Conservation (phyloP, 2,329 filamentous ascomycete species). For the Penicillium sp. region DNA sequence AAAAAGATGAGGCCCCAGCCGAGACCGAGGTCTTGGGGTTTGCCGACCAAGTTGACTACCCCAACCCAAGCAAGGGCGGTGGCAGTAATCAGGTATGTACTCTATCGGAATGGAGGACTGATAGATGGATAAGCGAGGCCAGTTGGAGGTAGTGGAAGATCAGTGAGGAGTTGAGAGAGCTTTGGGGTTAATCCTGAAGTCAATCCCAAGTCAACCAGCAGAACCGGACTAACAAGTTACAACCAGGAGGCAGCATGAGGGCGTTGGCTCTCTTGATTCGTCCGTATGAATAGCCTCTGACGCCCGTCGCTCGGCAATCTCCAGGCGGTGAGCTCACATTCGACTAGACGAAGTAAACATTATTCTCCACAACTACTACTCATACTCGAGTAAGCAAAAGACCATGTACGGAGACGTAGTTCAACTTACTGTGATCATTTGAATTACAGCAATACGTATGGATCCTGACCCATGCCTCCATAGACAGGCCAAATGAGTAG, state of each 20-base stretch:
- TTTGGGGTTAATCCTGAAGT: no score
- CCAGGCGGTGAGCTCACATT: neutral
- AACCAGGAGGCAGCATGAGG: neutral
- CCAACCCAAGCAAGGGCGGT: constrained; percentile 27
- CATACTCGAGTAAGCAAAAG: no score
- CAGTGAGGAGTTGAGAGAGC: neutral
- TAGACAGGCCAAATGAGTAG: no score
- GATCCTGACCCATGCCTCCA: no score
- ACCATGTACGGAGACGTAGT: no score
- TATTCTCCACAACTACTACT: no score
- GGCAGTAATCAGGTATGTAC: neutral
- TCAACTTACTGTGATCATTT: no score
- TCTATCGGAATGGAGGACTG: constrained; percentile 4
- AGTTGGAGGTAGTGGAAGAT: neutral
- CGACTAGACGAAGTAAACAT: neutral
- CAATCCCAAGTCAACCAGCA: neutral
- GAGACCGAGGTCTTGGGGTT: constrained; percentile 6
- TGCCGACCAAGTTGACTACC: constrained; percentile 4
- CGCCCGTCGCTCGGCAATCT: neutral
- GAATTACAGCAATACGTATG: no score
- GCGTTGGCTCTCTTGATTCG: constrained; percentile 6
- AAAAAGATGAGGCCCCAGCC: neutral
- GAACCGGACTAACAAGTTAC: neutral
- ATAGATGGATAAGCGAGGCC: constrained; percentile 24
- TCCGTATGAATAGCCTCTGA: neutral